Base-by-base conservation (phyloP, 108 stramenopile genomes). In the Nitzschia sp. region DNA sequence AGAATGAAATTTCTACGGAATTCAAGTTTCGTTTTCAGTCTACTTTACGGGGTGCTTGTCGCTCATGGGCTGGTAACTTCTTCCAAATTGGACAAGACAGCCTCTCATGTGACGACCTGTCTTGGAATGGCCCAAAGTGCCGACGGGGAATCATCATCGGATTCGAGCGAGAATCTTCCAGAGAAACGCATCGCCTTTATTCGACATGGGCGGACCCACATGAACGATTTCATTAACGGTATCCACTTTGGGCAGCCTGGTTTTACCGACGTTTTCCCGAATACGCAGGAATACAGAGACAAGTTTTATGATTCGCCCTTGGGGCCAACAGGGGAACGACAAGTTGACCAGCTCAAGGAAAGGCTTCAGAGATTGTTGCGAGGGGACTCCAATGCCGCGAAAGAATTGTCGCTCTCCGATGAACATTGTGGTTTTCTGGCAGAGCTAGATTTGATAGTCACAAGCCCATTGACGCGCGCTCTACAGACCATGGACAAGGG, bases 191-290 rank as follows among this genome's bases (percentile, higher is more conserved):
- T 76, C 31, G 56, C 79, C 28, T 76, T 81, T 3, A 76, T 86
- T 21, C 82, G 85, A 0, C 85, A 86, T 70, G 85, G 82, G 8
- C 75, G 76, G 34, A 81, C 85, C 1, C 81, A 78, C 56, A 86
- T 86, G 85, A 86, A 86, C 46, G 85, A 86, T 46, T 79, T 78
- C 54, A 63, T 86, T 21, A 73, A 68, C 19, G 84, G 84, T 13
- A 58, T 63, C 29, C 26, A 59, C 1, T 86, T 69, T 54, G 85
- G 85, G 13, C 54, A 61, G 38, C 76, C 85, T 3, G 29, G 68
- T 34, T 86, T 86, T 60, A 76, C 82, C 8, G 85, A 86, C 66
- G 54, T 85, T 9, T 85, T 85, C 61, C 34, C 32, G 1, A 64
- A 60, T 25, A 23, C 38, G 5, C 31, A 59, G 17, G 56, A 68